A percentile compares a stretch with the other conserved stretches of the same genome.
Evolutionary conservation across 495 filamentous ascomycete species (phyloP).

Genomic region (Podospora anserina): DNA sequence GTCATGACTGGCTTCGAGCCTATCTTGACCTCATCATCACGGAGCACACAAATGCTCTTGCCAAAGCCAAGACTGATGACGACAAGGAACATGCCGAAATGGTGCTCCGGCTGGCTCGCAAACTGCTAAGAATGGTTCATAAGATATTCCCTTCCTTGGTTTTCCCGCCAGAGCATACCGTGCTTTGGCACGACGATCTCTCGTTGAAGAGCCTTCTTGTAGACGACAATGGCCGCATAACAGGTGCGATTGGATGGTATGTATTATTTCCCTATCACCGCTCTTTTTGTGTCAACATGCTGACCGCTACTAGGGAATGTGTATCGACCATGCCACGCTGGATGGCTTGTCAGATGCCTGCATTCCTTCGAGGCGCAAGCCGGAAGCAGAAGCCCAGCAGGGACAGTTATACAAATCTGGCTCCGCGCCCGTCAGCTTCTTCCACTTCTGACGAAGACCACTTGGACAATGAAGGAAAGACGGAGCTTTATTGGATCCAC

Average conservation of each 20-base stretch:
- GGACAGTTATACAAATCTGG: constrained; percentile 32
- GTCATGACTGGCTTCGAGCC: constrained; percentile 33
- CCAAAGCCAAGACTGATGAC: constrained; percentile 18
- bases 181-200: constrained; percentile 49
- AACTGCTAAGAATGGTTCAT: constrained; percentile 27
- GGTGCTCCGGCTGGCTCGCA: constrained; percentile 25
- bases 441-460: constrained; percentile 14
- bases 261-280: neutral
- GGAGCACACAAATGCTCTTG: constrained; percentile 26
- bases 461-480: constrained; percentile 37
- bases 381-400: constrained; percentile 33
- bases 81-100: constrained; percentile 31
- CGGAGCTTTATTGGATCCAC: constrained; percentile 37
- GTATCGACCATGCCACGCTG: constrained; percentile 48
- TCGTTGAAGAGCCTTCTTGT: constrained; percentile 52
- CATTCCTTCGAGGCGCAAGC: constrained; percentile 38
- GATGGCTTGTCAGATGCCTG: constrained; percentile 44
- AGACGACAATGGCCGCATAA: constrained; percentile 39
- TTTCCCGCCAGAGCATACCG: constrained; percentile 30
- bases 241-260: constrained; percentile 39
- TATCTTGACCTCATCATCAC: constrained; percentile 29
- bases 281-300: neutral
- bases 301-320: constrained; percentile 48
- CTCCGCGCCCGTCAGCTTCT: constrained; percentile 16
- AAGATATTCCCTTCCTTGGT: constrained; percentile 31